phyloP scores from a whole-genome alignment of 1,284 basidiomycete species.

The Cryptococcus floricola region DNA sequence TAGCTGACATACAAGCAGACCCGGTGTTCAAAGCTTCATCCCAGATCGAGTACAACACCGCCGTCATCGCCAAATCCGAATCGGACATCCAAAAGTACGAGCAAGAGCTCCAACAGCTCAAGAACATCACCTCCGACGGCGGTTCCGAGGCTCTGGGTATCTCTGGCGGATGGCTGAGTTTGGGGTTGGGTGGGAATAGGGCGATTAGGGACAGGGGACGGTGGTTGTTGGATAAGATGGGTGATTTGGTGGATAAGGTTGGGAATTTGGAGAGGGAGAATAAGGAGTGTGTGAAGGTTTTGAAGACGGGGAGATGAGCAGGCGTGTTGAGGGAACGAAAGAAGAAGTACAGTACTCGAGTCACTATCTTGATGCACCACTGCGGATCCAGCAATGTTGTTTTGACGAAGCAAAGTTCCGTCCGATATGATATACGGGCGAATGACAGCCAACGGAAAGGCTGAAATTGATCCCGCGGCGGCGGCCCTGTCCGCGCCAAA shows the following conservation, averaged over 20 bases:
- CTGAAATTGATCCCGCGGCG: too few species aligned
- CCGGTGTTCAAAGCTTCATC: slow-evolving; percentile 73
- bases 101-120: slow-evolving; percentile 65
- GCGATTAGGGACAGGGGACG: slow-evolving; percentile 62
- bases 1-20: slow-evolving; percentile 55
- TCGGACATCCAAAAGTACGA: slow-evolving; percentile 67
- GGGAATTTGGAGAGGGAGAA: slow-evolving; percentile 67
- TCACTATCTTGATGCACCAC: too few species aligned
- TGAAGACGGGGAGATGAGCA: slow-evolving; percentile 15
- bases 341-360: too few species aligned
- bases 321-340: neutral
- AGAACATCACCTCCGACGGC: slow-evolving; percentile 55
- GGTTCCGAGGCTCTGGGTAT: slow-evolving; percentile 40
- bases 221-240: slow-evolving; percentile 73
- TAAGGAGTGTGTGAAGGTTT: slow-evolving; percentile 62
- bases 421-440: too few species aligned
- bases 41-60: slow-evolving; percentile 74
- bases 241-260: slow-evolving; percentile 62
- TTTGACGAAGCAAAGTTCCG: too few species aligned
- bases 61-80: slow-evolving; percentile 65
- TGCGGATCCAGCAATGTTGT: too few species aligned
- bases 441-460: too few species aligned
- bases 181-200: slow-evolving; percentile 51
- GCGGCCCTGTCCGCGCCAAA: too few species aligned
- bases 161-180: slow-evolving; percentile 18